phyloP scores from a whole-genome alignment of 2,329 filamentous ascomycete species.

The Fusarium falciforme region DNA sequence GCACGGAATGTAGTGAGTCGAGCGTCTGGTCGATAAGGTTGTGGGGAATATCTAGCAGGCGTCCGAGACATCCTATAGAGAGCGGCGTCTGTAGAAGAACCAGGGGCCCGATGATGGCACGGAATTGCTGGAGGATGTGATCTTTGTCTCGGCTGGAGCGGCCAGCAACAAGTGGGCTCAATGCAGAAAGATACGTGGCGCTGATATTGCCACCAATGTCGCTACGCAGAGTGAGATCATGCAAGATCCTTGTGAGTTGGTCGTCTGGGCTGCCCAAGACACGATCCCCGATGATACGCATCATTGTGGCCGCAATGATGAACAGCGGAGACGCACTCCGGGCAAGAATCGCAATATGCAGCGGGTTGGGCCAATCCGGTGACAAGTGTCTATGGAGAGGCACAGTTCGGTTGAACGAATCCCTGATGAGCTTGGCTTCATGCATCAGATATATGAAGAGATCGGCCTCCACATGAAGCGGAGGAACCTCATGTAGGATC shows the following conservation, averaged over 20 bases:
- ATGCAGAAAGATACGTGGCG: background rate
- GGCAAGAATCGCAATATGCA: background rate
- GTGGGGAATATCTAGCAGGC: background rate
- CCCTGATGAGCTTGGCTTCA: background rate
- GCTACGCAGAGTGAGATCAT: background rate
- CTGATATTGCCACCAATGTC: background rate
- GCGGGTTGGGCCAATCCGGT: background rate
- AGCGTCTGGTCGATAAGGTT: background rate
- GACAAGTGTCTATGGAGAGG: background rate
- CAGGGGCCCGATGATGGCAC: background rate
- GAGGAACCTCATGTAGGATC: background rate
- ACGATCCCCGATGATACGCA: background rate
- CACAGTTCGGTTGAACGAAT: background rate
- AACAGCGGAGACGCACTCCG: background rate
- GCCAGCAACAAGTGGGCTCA: background rate
- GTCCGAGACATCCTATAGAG: background rate
- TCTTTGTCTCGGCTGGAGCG: background rate
- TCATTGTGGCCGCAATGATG: background rate
- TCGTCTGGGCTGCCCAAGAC: background rate
- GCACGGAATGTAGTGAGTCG: background rate
- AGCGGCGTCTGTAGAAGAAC: background rate
- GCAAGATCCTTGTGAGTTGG: background rate
- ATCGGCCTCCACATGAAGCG: background rate
- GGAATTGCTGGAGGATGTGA: background rate
- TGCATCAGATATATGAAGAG: background rate